Base-by-base conservation (phyloP, 257 asterid species). In the Nemophila menziesii region DNA sequence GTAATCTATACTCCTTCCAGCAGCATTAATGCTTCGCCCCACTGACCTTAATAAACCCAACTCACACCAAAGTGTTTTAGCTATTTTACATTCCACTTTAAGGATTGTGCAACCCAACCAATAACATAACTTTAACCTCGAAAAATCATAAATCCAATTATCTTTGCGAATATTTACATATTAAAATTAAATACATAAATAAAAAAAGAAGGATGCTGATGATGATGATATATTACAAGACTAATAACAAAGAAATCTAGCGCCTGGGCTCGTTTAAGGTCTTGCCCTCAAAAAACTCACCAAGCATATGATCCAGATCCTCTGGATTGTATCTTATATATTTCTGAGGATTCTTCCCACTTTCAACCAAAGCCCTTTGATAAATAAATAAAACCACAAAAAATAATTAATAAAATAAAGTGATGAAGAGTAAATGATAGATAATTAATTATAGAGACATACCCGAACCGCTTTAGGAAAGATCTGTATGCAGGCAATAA, bases 281-380 rank as follows among this genome's bases (percentile, higher is more conserved):
- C 73, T 77, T 85, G 1, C 99, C 99, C 79, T 90, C 96, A n/a
- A 90, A 90, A 54, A 90, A 90, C 62, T 90, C 99, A 21, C 93
- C 83, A 19, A 90, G 96, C 99, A 90, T 90, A 33, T 66, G 92
- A 44, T 90, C 99, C 16, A 90, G 96, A 85, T 85, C 99, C 69
- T 90, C 99, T 0, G 96, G 89, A 1, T 77, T 81, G 83, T 77
- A 90, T 64, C 94, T 74, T 67, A 90, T 81, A 68, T 90, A 90
- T 64, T 85, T 90, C 75, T 90, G 96, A 17, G 96, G 89, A 58
- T 69, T 85, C 79, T 90, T 90, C 10, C 92, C 94, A 19, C 59
- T 75, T 72, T 85, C 94, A 52, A 90, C 93, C 82, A 90, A 69
- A 45, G 93, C 63, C 75, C 99, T 90, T 82, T 43, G 26, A 48